Conservation (phyloP, 352 stramenopile species). For the Phytophthora rubi region DNA sequence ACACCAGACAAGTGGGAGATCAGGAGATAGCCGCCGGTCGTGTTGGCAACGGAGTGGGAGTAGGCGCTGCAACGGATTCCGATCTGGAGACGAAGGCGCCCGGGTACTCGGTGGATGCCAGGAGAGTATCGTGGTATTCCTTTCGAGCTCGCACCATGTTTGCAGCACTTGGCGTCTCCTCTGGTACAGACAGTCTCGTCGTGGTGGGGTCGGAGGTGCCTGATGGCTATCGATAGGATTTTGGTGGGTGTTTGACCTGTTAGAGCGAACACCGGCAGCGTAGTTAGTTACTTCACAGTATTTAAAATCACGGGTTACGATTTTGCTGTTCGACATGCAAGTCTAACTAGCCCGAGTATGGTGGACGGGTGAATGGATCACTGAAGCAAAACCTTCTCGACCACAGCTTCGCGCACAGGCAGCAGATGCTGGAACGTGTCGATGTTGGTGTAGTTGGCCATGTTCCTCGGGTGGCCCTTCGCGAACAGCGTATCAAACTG, state of each 20-base stretch:
- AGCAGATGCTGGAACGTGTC: slow-evolving; percentile 83
- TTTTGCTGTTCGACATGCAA: slow-evolving; percentile 23
- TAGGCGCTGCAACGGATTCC: not conserved
- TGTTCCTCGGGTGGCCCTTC: slow-evolving; percentile 70
- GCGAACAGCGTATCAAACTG: slow-evolving; percentile 74
- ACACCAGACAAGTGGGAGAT: not conserved
- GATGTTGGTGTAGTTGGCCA: slow-evolving; percentile 88
- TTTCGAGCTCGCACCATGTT: slow-evolving; percentile 39
- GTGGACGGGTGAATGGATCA: slow-evolving; percentile 14
- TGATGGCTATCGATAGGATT: slow-evolving; percentile 39
- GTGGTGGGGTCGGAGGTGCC: slow-evolving; percentile 34
- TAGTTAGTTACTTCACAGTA: slow-evolving; percentile 26
- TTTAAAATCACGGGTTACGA: slow-evolving; percentile 29
- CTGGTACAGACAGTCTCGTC: slow-evolving; percentile 42
- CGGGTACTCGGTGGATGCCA: slow-evolving; percentile 2
- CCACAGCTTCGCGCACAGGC: slow-evolving; percentile 57
- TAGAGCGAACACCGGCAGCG: not conserved
- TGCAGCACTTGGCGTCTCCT: slow-evolving; percentile 40
- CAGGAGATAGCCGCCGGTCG: slow-evolving; percentile 3
- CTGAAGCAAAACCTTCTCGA: slow-evolving; percentile 72
- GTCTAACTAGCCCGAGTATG: slow-evolving; percentile 13
- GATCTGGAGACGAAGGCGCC: slow-evolving; percentile 31
- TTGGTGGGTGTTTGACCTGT: not conserved
- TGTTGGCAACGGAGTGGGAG: not conserved
- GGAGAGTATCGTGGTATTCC: slow-evolving; percentile 30